phyloP scores from a whole-genome alignment of 2,329 filamentous ascomycete genomes.

The Incumbomyces lentus region DNA sequence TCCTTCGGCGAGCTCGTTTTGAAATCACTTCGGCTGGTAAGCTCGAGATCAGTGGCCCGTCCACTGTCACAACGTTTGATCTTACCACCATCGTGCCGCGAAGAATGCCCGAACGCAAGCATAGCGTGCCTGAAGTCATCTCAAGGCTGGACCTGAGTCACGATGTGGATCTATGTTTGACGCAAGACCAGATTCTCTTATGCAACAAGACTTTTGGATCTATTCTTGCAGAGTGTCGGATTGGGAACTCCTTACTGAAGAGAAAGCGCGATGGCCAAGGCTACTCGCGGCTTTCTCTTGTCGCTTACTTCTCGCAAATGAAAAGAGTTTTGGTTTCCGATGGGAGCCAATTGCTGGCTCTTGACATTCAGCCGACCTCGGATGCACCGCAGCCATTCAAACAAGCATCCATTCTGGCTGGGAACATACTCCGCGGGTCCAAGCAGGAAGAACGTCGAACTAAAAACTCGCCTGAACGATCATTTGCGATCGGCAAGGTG shows the following conservation, averaged over 20 bases:
- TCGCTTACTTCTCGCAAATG: conserved; percentile 36
- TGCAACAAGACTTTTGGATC: conserved; percentile 39
- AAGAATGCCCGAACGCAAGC: conserved; percentile 34
- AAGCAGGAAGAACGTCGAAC: background rate
- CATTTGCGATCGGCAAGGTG: background rate
- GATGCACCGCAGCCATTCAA: conserved; percentile 18
- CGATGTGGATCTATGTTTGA: conserved; percentile 22
- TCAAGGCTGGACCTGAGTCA: conserved; percentile 30
- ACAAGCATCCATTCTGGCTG: conserved; percentile 11
- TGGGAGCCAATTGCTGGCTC: conserved; percentile 33
- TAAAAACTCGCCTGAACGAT: background rate
- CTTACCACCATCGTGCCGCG: conserved; percentile 14
- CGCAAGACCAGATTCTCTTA: conserved; percentile 26
- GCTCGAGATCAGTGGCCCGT: background rate
- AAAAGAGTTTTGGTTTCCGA: conserved; percentile 33
- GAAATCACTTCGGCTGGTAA: background rate
- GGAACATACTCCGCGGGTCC: conserved; percentile 12
- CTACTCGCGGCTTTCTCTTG: conserved; percentile 26
- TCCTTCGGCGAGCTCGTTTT: background rate
- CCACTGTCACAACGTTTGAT: conserved; percentile 1
- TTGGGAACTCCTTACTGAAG: conserved; percentile 21
- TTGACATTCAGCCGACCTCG: conserved; percentile 29
- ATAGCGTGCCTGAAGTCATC: conserved; percentile 30
- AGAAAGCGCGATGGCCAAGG: conserved; percentile 16
- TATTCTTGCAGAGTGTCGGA: conserved; percentile 32